phyloP scores from a whole-genome alignment of 2,329 filamentous ascomycete species.

The Scedosporium aurantiacum region DNA sequence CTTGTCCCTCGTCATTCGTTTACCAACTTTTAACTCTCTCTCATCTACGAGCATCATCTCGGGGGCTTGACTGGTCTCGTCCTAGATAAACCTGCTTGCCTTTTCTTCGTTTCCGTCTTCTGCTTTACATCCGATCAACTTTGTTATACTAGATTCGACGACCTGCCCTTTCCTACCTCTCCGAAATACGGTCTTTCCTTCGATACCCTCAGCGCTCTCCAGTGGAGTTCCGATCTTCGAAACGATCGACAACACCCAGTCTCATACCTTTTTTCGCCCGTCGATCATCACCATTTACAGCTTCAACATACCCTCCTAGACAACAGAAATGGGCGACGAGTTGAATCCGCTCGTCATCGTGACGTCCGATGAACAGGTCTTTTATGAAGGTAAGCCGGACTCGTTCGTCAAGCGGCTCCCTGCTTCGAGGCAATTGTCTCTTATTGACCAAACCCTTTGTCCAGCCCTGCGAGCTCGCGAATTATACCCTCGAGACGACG shows the following conservation, averaged over 20 bases:
- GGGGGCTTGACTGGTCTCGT: constrained; percentile 9
- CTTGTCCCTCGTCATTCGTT: constrained; percentile 10
- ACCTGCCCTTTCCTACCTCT: constrained; percentile 4
- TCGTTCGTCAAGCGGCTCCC: neutral
- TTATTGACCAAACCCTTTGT: neutral
- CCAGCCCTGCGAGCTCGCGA: constrained; percentile 11
- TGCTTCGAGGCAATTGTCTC: neutral
- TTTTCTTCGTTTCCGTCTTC: constrained; percentile 7
- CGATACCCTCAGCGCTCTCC: constrained; percentile 9
- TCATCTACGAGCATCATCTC: constrained; percentile 8
- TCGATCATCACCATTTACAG: constrained; percentile 2
- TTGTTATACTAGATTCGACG: constrained; percentile 8
- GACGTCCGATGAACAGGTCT: constrained; percentile 10
- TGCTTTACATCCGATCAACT: constrained; percentile 9
- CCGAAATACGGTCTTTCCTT: constrained; percentile 3
- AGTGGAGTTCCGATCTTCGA: constrained; percentile 2
- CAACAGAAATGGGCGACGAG: constrained; percentile 6
- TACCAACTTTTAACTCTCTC: constrained; percentile 11
- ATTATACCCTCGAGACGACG: constrained; percentile 11
- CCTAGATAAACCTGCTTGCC: constrained; percentile 5
- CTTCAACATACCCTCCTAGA: neutral
- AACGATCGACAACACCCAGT: constrained; percentile 3
- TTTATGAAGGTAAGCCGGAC: constrained; percentile 8
- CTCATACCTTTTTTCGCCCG: neutral
- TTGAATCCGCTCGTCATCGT: constrained; percentile 10